These are phyloP conservation scores for Cyberlindnera galapagoensis DNA, from an alignment of 805 yeast species.

Conservation along the genomic window DNA sequence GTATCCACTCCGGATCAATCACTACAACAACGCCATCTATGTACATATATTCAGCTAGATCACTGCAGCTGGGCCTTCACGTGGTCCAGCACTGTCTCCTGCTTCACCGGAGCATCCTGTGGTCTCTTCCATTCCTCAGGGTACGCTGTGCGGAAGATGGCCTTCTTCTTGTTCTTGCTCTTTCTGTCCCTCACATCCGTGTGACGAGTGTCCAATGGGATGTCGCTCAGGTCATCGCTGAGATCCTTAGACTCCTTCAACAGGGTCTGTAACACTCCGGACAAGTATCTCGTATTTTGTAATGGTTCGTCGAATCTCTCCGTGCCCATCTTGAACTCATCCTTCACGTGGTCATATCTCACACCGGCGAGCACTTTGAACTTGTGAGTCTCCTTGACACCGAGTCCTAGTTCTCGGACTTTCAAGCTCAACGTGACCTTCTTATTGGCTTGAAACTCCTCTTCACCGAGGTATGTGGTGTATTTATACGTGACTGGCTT, in stretches of 20 bases:
- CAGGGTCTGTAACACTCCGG: conserved; percentile 55
- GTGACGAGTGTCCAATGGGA: conserved; percentile 80
- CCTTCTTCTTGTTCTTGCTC: conserved; percentile 31
- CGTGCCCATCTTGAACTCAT: conserved; percentile 57
- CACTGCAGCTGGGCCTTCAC: too few species aligned
- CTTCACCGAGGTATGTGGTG: conserved; percentile 68
- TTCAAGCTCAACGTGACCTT: conserved; percentile 58
- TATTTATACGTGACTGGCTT: conserved; percentile 62
- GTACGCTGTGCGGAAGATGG: conserved; percentile 38
- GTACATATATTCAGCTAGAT: too few species aligned
- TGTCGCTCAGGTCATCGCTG: conserved; percentile 59
- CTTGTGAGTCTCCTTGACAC: conserved; percentile 55
- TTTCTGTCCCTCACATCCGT: conserved; percentile 37
- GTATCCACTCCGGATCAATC: too few species aligned
- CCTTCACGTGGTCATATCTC: conserved; percentile 59
- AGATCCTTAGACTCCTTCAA: conserved; percentile 58
- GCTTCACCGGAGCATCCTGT: conserved; percentile 56
- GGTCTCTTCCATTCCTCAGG: conserved; percentile 80
- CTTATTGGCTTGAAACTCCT: conserved; percentile 46
- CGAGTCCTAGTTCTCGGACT: conserved; percentile 47
- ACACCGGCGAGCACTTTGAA: conserved; percentile 73
- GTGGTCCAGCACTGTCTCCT: conserved; percentile 20
- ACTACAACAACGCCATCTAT: too few species aligned
- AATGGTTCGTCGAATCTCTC: conserved; percentile 68
- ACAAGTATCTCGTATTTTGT: conserved; percentile 75